phyloP scores from a whole-genome alignment of 495 filamentous ascomycete genomes.

The Penicillium bovifimosum region DNA sequence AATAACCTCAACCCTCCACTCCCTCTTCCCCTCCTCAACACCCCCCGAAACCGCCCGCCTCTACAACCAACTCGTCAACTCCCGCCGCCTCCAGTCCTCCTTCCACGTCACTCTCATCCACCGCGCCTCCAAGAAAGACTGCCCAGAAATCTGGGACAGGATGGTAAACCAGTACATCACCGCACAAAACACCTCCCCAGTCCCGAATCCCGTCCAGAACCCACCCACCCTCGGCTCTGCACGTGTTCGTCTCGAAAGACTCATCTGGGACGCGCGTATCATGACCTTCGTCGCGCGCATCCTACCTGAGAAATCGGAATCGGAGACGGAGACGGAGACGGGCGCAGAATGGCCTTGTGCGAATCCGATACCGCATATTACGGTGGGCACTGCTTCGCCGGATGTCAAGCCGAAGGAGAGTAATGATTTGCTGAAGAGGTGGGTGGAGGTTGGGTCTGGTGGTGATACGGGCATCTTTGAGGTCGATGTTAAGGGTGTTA shows the following conservation, averaged over 20 bases:
- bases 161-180: slow-evolving; percentile 50
- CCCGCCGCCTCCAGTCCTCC: slow-evolving; percentile 67
- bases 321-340: slow-evolving; percentile 18
- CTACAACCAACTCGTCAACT: slow-evolving; percentile 67
- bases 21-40: slow-evolving; percentile 49
- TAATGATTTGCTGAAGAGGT: slow-evolving; percentile 71
- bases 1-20: slow-evolving; percentile 58
- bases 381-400: slow-evolving; percentile 69
- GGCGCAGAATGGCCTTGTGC: slow-evolving; percentile 56
- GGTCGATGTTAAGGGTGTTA: slow-evolving; percentile 38
- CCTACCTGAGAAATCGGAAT: slow-evolving; percentile 26
- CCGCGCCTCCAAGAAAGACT: slow-evolving; percentile 51
- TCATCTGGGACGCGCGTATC: slow-evolving; percentile 75
- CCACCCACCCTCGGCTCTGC: slow-evolving; percentile 44
- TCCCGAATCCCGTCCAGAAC: slow-evolving; percentile 32
- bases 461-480: slow-evolving; percentile 46
- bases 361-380: slow-evolving; percentile 82
- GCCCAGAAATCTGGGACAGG: slow-evolving; percentile 64
- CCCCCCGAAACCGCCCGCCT: slow-evolving; percentile 50
- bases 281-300: slow-evolving; percentile 86
- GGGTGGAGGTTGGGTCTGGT: slow-evolving; percentile 52
- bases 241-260: slow-evolving; percentile 55
- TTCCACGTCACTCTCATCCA: slow-evolving; percentile 97
- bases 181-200: slow-evolving; percentile 29
- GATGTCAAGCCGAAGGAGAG: slow-evolving; percentile 88